Conservation (phyloP, 116 monocot genomes). For the Iris pallida region DNA sequence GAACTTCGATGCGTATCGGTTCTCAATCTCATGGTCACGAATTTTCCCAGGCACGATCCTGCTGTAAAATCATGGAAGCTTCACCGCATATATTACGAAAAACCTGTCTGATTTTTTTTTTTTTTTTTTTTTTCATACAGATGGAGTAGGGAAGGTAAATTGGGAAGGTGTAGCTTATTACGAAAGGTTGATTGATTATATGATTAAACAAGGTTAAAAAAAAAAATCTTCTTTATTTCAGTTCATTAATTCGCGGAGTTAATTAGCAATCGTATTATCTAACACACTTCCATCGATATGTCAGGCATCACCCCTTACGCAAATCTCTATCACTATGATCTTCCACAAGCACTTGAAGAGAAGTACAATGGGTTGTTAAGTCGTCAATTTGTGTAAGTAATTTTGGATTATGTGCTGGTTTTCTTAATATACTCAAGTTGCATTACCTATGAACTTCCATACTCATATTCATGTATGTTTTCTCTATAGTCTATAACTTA, state of each 20-base stretch:
- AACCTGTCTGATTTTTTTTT: neutral
- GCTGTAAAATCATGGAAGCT: neutral
- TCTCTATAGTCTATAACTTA: too few species aligned
- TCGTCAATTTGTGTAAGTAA: conserved; percentile 42
- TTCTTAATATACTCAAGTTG: neutral
- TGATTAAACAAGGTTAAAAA: conserved; percentile 59
- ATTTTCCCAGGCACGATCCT: conserved; percentile 66
- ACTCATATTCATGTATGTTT: too few species aligned
- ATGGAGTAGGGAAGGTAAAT: conserved; percentile 58
- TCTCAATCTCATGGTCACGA: conserved; percentile 88
- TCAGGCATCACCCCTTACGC: conserved; percentile 55
- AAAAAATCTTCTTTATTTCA: neutral
- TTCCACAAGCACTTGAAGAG: conserved; percentile 40
- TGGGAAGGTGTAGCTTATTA: conserved; percentile 81
- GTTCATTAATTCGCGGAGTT: neutral
- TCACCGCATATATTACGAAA: neutral
- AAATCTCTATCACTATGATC: conserved; percentile 54
- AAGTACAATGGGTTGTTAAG: conserved; percentile 38
- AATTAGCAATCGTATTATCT: neutral
- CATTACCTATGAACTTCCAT: too few species aligned
- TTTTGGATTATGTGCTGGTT: neutral
- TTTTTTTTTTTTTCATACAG: conserved; percentile 22
- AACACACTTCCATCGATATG: neutral
- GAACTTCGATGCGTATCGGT: conserved; percentile 88
- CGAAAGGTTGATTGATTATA: conserved; percentile 77